Conservation (phyloP, 805 yeast genomes). For the Sugiyamaella smithiae region DNA sequence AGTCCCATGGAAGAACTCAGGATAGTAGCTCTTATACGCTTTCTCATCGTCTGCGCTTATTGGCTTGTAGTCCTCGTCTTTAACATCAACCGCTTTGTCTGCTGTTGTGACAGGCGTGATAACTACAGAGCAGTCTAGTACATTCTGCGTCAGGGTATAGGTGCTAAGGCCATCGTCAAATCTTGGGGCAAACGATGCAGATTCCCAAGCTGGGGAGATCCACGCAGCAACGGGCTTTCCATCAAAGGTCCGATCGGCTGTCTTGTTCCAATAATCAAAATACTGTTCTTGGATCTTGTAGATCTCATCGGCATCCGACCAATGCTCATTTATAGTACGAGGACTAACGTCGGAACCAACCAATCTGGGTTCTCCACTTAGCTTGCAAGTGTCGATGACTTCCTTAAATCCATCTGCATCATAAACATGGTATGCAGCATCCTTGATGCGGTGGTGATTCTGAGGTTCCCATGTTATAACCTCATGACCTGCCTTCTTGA, state of each 20-base stretch:
- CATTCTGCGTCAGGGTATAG: constrained; percentile 31
- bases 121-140: constrained; percentile 23
- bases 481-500: constrained; percentile 18
- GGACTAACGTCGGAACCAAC: constrained; percentile 6
- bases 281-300: constrained; percentile 33
- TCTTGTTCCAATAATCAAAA: constrained; percentile 42
- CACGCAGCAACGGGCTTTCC: constrained; percentile 16
- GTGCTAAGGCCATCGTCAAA: constrained; percentile 45
- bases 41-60: constrained; percentile 5
- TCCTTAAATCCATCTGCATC: constrained; percentile 15
- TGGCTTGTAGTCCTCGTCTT: constrained; percentile 4
- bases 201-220: constrained; percentile 18
- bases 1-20: constrained; percentile 47
- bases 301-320: constrained; percentile 16
- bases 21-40: constrained; percentile 39
- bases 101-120: constrained; percentile 27
- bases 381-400: constrained; percentile 7
- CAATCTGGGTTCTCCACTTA: constrained; percentile 18
- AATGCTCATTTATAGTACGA: constrained; percentile 9
- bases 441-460: neutral
- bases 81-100: constrained; percentile 42
- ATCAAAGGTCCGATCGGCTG: constrained; percentile 5
- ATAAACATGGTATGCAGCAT: constrained; percentile 6
- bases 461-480: constrained; percentile 36
- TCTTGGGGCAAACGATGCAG: constrained; percentile 15